A percentile compares a stretch with the other conserved stretches of the same genome.
Evolutionary conservation across 2,329 filamentous ascomycete genomes (phyloP).

Genomic region (Clarireedia homoeocarpa): DNA sequence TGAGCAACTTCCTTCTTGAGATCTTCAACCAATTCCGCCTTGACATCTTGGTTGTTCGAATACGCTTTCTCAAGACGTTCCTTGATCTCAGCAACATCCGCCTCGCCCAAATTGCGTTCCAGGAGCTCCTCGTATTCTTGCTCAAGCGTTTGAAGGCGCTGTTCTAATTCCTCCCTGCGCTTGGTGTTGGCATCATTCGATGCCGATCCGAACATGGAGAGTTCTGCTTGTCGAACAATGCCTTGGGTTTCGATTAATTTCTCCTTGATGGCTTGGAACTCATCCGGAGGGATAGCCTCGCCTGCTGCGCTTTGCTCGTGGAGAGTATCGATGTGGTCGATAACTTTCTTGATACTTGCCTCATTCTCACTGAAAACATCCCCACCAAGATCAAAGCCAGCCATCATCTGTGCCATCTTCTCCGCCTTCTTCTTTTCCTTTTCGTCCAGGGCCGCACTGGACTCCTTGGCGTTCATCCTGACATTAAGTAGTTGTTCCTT

Average conservation of each 20-base stretch:
- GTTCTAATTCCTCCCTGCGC: slow-evolving; percentile 68
- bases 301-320: slow-evolving; percentile 70
- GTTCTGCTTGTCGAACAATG: slow-evolving; percentile 84
- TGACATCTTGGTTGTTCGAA: slow-evolving; percentile 63
- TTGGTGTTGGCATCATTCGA: slow-evolving; percentile 57
- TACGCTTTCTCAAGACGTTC: slow-evolving; percentile 69
- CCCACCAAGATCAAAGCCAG: slow-evolving; percentile 87
- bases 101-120: slow-evolving; percentile 67
- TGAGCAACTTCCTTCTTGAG: slow-evolving; percentile 68
- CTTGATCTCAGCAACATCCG: slow-evolving; percentile 80
- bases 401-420: slow-evolving; percentile 99
- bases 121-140: slow-evolving; percentile 79
- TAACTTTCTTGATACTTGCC: slow-evolving; percentile 71
- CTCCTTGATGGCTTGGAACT: slow-evolving; percentile 67
- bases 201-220: slow-evolving; percentile 67
- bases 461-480: slow-evolving; percentile 94
- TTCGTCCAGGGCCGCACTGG: slow-evolving; percentile 80
- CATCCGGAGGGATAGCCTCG: slow-evolving; percentile 72
- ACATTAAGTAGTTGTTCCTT: slow-evolving; percentile 95
- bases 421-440: slow-evolving; percentile 99
- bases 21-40: slow-evolving; percentile 66
- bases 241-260: slow-evolving; percentile 84
- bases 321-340: slow-evolving; percentile 73
- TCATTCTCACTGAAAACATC: slow-evolving; percentile 95
- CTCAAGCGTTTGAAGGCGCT: slow-evolving; percentile 65